Evolutionary conservation across 768 basidiomycete species (phyloP).

Genomic region (Dioszegia crocea): DNA sequence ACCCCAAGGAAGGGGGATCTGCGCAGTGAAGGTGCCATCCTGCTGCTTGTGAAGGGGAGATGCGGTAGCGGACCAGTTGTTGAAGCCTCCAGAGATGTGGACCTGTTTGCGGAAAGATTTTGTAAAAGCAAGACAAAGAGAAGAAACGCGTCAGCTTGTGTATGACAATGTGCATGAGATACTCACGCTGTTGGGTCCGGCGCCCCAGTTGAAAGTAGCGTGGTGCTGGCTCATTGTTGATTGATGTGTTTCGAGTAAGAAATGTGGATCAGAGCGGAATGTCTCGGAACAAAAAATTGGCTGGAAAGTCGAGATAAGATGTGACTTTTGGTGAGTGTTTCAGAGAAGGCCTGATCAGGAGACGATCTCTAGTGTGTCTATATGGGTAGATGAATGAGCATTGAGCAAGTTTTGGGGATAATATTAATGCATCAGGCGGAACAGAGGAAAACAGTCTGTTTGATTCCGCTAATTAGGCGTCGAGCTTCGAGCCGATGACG

Average conservation of each 20-base stretch:
- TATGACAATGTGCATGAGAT: not conserved
- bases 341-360: no score
- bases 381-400: no score
- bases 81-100: conserved; percentile 46
- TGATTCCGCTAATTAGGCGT: no score
- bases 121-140: not conserved
- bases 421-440: no score
- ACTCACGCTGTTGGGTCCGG: conserved; percentile 38
- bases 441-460: no score
- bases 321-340: no score
- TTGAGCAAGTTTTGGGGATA: no score
- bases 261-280: not conserved
- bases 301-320: not conserved
- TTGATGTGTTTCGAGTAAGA: not conserved
- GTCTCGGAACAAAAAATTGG: not conserved
- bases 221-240: conserved; percentile 22
- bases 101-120: conserved; percentile 24
- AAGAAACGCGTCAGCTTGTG: not conserved
- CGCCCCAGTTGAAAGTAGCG: conserved; percentile 41
- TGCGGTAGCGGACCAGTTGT: conserved; percentile 44
- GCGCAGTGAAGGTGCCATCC: conserved; percentile 37
- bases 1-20: conserved; percentile 42
- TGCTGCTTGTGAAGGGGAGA: conserved; percentile 39
- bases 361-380: no score
- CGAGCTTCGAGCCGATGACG: no score